These are phyloP conservation scores for Phytophthora lateralis DNA, from an alignment of 352 stramenopile genomes.

Conservation along the genomic window DNA sequence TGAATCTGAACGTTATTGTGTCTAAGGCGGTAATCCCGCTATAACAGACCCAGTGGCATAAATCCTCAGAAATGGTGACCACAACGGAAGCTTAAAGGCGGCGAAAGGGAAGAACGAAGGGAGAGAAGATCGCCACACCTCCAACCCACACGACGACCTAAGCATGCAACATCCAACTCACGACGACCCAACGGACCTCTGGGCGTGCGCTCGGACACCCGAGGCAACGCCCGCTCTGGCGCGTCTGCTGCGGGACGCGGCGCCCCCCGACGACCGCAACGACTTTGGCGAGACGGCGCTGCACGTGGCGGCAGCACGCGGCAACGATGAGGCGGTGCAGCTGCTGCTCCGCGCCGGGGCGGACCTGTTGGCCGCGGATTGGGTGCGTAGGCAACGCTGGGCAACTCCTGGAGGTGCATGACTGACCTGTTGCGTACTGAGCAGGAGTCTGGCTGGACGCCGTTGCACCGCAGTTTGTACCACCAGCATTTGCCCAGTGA, in stretches of 20 bases:
- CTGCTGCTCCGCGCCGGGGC: conserved; percentile 66
- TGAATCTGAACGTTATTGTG: conserved; percentile 7
- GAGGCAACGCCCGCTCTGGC: conserved; percentile 19
- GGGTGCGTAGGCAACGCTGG: conserved; percentile 44
- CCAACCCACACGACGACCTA: conserved; percentile 3
- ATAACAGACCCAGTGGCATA: conserved; percentile 8
- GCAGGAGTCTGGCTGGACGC: conserved; percentile 85
- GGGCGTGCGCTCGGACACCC: conserved; percentile 22
- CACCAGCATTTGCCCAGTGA: conserved; percentile 71
- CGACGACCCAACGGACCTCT: conserved; percentile 29
- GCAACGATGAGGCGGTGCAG: conserved; percentile 55
- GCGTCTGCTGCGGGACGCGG: conserved; percentile 31
- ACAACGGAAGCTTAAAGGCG: conserved; percentile 20
- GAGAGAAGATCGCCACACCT: conserved; percentile 8
- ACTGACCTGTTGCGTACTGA: conserved; percentile 18
- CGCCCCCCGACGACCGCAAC: conserved; percentile 63
- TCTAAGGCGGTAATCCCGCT: neutral
- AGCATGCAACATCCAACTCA: conserved; percentile 17
- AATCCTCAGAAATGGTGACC: conserved; percentile 24
- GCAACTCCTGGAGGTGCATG: neutral
- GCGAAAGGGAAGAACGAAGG: conserved; percentile 1
- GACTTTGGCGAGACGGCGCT: conserved; percentile 76
- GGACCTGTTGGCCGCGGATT: conserved; percentile 56
- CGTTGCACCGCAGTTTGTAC: conserved; percentile 77
- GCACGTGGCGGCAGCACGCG: conserved; percentile 65